Conservation (phyloP, 345 rosid species). For the Boechera retrofracta region DNA sequence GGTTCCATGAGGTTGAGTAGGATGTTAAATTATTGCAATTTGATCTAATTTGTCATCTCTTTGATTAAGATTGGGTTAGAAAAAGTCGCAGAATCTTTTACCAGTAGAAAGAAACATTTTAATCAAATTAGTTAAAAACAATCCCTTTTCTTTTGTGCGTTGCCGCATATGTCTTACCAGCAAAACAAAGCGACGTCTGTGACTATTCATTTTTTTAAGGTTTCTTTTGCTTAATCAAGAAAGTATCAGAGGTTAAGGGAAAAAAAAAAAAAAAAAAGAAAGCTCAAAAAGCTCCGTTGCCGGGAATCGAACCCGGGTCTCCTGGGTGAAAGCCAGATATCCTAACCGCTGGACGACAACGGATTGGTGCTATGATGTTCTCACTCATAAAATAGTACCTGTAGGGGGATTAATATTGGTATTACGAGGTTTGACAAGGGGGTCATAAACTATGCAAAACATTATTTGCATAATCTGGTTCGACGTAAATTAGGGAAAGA, state of each 20-base stretch:
- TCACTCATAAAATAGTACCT: accelerated
- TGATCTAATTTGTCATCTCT: neutral
- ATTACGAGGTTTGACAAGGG: neutral
- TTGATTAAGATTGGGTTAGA: too few relatives aligned
- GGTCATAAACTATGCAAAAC: neutral
- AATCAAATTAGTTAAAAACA: too few relatives aligned
- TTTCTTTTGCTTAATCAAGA: too few relatives aligned
- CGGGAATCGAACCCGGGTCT: slow-evolving; percentile 99
- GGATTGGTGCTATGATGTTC: neutral
- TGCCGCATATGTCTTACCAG: too few relatives aligned
- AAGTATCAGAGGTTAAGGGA: neutral
- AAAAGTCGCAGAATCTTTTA: too few relatives aligned
- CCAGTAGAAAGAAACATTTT: too few relatives aligned
- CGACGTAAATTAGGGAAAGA: too few relatives aligned
- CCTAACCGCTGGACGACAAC: slow-evolving; percentile 99
- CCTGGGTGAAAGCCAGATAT: slow-evolving; percentile 97
- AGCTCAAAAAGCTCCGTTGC: slow-evolving; percentile 58
- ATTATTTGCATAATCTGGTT: too few relatives aligned
- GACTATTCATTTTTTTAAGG: too few relatives aligned
- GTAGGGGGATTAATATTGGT: too few relatives aligned
- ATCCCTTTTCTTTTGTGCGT: too few relatives aligned
- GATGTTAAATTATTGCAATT: neutral
- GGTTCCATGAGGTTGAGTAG: neutral
- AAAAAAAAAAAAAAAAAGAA: neutral
- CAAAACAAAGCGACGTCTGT: too few relatives aligned